These are phyloP conservation scores for Pseudogymnoascus destructans DNA, from an alignment of 2,329 filamentous ascomycete genomes.

Conservation along the genomic window DNA sequence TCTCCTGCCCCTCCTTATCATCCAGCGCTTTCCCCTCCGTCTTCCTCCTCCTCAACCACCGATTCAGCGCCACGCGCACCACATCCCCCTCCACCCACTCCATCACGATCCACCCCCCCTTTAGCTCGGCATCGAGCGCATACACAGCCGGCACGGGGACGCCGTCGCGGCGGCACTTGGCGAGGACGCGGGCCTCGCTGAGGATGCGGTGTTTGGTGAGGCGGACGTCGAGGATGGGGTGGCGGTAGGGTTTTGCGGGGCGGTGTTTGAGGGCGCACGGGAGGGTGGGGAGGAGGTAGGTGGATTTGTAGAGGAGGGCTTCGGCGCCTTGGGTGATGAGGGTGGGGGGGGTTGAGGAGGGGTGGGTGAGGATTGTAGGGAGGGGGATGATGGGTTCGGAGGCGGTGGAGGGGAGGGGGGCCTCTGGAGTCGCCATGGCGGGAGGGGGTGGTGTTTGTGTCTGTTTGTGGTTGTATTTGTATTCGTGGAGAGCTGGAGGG, in stretches of 20 bases:
- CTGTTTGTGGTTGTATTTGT: slow-evolving; percentile 4
- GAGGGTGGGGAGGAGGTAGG: slow-evolving; percentile 54
- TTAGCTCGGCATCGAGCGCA: slow-evolving; percentile 43
- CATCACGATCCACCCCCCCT: slow-evolving; percentile 60
- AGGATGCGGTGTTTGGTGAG: slow-evolving; percentile 79
- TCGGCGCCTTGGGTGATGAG: slow-evolving; percentile 92
- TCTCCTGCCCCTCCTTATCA: slow-evolving; percentile 21
- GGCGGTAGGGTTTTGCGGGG: slow-evolving; percentile 80
- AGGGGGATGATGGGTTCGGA: slow-evolving; percentile 32
- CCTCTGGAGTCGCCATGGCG: slow-evolving; percentile 10
- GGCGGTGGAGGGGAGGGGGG: slow-evolving; percentile 2
- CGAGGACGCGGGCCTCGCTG: slow-evolving; percentile 75
- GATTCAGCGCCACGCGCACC: slow-evolving; percentile 56
- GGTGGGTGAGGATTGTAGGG: slow-evolving; percentile 51
- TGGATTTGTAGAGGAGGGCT: slow-evolving; percentile 81
- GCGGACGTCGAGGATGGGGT: slow-evolving; percentile 75
- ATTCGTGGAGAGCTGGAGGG: slow-evolving; percentile 1
- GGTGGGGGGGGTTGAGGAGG: slow-evolving; percentile 42
- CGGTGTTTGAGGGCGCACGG: slow-evolving; percentile 82
- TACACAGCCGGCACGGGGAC: slow-evolving; percentile 73
- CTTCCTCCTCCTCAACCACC: slow-evolving; percentile 41
- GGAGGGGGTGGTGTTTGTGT: slow-evolving; percentile 9
- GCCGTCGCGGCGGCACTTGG: slow-evolving; percentile 64
- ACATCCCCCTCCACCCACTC: slow-evolving; percentile 72
- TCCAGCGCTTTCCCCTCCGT: slow-evolving; percentile 15